Percentiles rank a stretch among this genome's conserved stretches.
phyloP scores from a whole-genome alignment of 2,329 filamentous ascomycete species.

The Elsinoe fawcettii region DNA sequence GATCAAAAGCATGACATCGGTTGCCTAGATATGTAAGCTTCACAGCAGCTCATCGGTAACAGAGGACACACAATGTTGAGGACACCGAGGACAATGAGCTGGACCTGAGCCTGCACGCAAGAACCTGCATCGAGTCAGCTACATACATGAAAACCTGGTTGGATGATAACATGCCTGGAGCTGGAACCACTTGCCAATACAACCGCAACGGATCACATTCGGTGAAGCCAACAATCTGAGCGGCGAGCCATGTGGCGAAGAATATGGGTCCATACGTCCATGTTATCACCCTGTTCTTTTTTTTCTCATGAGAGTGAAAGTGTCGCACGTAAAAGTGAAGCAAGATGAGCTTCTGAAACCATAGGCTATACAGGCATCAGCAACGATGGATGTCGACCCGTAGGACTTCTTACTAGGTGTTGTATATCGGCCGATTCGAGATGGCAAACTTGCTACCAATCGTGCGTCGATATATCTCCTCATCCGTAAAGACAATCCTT shows the following conservation, averaged over 20 bases:
- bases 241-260: slow-evolving; percentile 1
- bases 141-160: background rate
- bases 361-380: background rate
- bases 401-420: background rate
- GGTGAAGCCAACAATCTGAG: slow-evolving; percentile 8
- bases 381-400: background rate
- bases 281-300: slow-evolving; percentile 1
- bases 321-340: slow-evolving; percentile 8
- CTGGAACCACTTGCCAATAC: slow-evolving; percentile 7
- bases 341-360: slow-evolving; percentile 10
- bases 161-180: background rate
- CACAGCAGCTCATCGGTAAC: background rate
- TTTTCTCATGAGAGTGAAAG: slow-evolving; percentile 11
- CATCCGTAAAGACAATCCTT: slow-evolving; percentile 1
- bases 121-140: background rate
- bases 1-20: slow-evolving; percentile 10
- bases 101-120: slow-evolving; percentile 5
- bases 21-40: background rate
- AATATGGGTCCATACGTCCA: slow-evolving; percentile 12
- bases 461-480: slow-evolving; percentile 5
- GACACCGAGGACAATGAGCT: slow-evolving; percentile 8
- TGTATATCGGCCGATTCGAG: slow-evolving; percentile 9
- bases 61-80: slow-evolving; percentile 2
- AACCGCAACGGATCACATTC: slow-evolving; percentile 2
- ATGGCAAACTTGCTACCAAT: slow-evolving; percentile 11